Evolutionary conservation across 805 yeast species (phyloP), one percentile per base, ranked within the genome.

Genomic region (Maudiozyma saulgeensis): DNA sequence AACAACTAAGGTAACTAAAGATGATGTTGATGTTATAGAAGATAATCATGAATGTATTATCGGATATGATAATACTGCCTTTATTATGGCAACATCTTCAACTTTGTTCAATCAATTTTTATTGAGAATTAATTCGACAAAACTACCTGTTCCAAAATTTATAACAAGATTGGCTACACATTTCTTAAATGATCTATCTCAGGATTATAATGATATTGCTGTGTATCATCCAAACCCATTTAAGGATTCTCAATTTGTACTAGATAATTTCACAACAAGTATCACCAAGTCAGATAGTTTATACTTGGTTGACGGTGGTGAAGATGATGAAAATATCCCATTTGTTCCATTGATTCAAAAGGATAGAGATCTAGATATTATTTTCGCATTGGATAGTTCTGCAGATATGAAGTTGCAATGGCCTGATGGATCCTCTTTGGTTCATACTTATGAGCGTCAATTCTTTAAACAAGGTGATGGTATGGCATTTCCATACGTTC

Each of bases 1-100:
- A 15, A 35, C 18, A 9, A 35, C 7, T 3, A 35, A n/a, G 9
- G 25, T 7, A 7, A 39, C 13, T 6, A 18, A 9, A n/a, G 26
- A 39, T 13, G 19, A 7, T 39, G 4, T 18, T 6, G 42, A 18
- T 18, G 25, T 13, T 21, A 25, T 34, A 15, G 44, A 26, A 13
- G 26, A 31, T 18, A n/a, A 8, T 18, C 8, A 26, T 15, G 45
- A 43, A 19, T 89, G 96, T 67, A 67, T 78, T 50, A 75, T 69
- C 3, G 90, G 91, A 2, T 82, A 76, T 52, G 96, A 89, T 64
- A 87, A 87, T 57, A 82, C 86, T 6, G 95, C 96, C 4, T 89
- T 79, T 60, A 68, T 86, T 31, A 70, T 87, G 68, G 96, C 95
- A 28, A 82, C 96, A 4, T 86, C 96, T 1, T 84, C 95, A 2